Percentiles rank a stretch among this genome's conserved stretches.
Conservation (phyloP, 1,139 yeast genomes). For the Geotrichum cucujoidarum region DNA sequence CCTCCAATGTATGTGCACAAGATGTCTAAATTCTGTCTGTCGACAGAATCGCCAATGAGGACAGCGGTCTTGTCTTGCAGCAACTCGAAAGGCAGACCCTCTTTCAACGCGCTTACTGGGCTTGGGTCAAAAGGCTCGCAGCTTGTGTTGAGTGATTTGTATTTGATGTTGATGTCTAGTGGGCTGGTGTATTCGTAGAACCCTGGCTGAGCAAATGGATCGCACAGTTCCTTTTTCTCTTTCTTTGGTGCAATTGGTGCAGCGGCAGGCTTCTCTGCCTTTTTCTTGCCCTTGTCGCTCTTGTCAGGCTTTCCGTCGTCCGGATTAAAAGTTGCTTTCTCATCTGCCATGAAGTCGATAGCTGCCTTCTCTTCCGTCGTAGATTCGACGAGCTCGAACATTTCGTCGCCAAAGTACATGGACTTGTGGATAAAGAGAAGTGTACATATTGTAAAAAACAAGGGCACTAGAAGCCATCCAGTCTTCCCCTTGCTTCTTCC, state of each 20-base stretch:
- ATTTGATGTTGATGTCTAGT: conserved; percentile 9
- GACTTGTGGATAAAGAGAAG: conserved; percentile 12
- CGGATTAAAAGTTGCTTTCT: background rate
- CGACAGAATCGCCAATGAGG: conserved; percentile 22
- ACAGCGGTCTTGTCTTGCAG: conserved; percentile 20
- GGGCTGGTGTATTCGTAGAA: conserved; percentile 14
- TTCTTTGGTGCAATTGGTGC: background rate
- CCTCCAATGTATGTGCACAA: conserved; percentile 19
- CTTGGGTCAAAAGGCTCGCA: conserved; percentile 19
- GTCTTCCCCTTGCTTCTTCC: background rate
- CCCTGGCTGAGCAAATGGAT: conserved; percentile 20
- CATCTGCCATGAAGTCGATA: background rate
- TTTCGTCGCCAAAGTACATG: conserved; percentile 6
- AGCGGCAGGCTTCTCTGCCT: background rate
- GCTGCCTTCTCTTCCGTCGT: background rate
- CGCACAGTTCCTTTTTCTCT: conserved; percentile 10
- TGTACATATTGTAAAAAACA: conserved; percentile 1
- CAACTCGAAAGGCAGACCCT: conserved; percentile 7
- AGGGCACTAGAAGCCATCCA: conserved; percentile 8
- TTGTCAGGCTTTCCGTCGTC: background rate
- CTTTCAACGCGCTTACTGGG: conserved; percentile 11
- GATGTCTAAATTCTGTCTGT: conserved; percentile 19
- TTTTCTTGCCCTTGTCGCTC: background rate
- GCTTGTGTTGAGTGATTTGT: conserved; percentile 13
- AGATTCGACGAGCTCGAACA: background rate